Percentiles rank a stretch among this genome's conserved stretches.
Conservation (phyloP, 2,329 filamentous ascomycete genomes). For the Sclerotinia trifoliorum region DNA sequence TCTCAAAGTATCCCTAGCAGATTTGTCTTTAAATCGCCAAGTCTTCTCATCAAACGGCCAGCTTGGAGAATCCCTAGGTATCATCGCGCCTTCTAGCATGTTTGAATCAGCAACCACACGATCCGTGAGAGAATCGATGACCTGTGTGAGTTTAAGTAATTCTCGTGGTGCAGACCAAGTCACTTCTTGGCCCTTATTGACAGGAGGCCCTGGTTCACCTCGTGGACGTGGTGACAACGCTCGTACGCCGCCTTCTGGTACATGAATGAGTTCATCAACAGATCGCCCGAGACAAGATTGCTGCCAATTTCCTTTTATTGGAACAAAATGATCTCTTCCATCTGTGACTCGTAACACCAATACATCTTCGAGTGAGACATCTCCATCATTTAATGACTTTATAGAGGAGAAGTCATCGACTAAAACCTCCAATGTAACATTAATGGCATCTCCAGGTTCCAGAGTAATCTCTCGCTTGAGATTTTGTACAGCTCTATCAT, state of each 20-base stretch:
- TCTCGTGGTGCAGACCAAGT: slow-evolving; percentile 83
- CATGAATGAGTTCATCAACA: slow-evolving; percentile 81
- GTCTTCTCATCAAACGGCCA: slow-evolving; percentile 55
- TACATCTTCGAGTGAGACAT: slow-evolving; percentile 72
- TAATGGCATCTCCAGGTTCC: slow-evolving; percentile 79
- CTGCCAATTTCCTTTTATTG: slow-evolving; percentile 74
- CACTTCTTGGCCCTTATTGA: slow-evolving; percentile 53
- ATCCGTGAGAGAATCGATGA: slow-evolving; percentile 60
- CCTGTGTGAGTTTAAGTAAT: slow-evolving; percentile 84
- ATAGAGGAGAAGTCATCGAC: slow-evolving; percentile 65
- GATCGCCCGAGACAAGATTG: slow-evolving; percentile 81
- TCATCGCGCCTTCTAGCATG: slow-evolving; percentile 55
- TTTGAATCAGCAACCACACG: slow-evolving; percentile 59
- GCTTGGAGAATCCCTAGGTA: slow-evolving; percentile 53
- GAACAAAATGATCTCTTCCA: slow-evolving; percentile 89
- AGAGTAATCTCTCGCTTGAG: slow-evolving; percentile 55
- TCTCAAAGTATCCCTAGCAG: slow-evolving; percentile 38
- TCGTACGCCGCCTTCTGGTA: slow-evolving; percentile 81
- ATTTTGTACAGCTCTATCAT: slow-evolving; percentile 26
- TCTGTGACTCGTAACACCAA: slow-evolving; percentile 79
- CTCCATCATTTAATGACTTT: slow-evolving; percentile 68
- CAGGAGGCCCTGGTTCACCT: slow-evolving; percentile 18
- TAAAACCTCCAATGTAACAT: slow-evolving; percentile 64
- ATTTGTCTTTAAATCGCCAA: slow-evolving; percentile 41
- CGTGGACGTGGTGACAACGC: slow-evolving; percentile 41